These are phyloP conservation scores for Fusarium brevicatenulatum DNA, from an alignment of 2,329 filamentous ascomycete species.

Conservation along the genomic window DNA sequence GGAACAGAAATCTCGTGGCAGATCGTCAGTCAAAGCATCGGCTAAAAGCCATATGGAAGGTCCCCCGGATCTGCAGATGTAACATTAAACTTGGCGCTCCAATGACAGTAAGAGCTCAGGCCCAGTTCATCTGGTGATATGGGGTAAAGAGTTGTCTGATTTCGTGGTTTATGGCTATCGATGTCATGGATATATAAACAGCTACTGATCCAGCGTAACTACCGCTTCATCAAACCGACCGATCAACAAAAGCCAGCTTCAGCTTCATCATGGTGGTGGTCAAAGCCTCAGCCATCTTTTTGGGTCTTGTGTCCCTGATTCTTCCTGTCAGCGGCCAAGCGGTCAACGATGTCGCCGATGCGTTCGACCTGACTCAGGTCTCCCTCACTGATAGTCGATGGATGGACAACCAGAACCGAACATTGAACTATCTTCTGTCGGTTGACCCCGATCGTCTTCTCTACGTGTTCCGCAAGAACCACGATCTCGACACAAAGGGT, in stretches of 20 bases:
- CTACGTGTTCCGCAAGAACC: slow-evolving; percentile 29
- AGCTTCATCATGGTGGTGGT: slow-evolving; percentile 9
- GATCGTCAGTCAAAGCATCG: slow-evolving; percentile 1
- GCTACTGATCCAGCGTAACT: background rate
- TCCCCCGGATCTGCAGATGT: slow-evolving; percentile 26
- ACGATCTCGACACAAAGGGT: slow-evolving; percentile 51
- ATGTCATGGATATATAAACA: background rate
- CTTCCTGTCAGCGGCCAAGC: background rate
- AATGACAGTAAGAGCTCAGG: background rate
- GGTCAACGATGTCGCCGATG: slow-evolving; percentile 10
- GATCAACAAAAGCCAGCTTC: background rate
- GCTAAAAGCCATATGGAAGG: background rate
- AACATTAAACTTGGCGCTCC: slow-evolving; percentile 21
- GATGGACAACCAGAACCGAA: slow-evolving; percentile 34
- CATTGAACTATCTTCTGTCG: slow-evolving; percentile 21
- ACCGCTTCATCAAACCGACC: background rate
- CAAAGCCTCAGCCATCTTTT: slow-evolving; percentile 6
- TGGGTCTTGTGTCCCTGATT: background rate
- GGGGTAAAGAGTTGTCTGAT: background rate
- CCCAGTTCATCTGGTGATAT: background rate
- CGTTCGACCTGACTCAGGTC: slow-evolving; percentile 18
- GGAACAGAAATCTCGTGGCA: slow-evolving; percentile 1
- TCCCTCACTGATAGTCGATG: slow-evolving; percentile 31
- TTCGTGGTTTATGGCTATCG: too few species aligned
- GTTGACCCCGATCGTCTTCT: slow-evolving; percentile 23